Evolutionary conservation across 2,329 filamentous ascomycete species (phyloP).

Genomic region (Falciphora oryzae): DNA sequence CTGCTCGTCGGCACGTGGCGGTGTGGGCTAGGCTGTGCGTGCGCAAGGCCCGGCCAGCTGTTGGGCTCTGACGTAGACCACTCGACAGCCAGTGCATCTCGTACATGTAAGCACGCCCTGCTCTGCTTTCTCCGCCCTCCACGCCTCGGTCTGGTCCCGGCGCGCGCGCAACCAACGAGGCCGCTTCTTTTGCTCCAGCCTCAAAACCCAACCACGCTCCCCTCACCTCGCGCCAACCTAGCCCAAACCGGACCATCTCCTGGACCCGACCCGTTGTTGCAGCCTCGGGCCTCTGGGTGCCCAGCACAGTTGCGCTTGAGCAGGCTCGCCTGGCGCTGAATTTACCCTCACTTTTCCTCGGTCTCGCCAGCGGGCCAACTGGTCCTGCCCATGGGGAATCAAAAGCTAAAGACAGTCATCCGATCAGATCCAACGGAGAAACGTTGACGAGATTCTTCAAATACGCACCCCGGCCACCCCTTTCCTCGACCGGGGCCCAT

Average conservation of each 20-base stretch:
- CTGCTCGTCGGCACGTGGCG: neutral
- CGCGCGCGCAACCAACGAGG: neutral
- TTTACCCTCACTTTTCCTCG: neutral
- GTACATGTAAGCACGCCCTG: slow-evolving; percentile 1
- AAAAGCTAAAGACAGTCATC: neutral
- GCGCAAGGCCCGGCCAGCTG: neutral
- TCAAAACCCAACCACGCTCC: neutral
- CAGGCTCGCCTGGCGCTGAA: neutral
- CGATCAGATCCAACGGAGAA: neutral
- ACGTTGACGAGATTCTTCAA: neutral
- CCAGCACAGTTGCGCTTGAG: neutral
- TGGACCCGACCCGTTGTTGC: neutral
- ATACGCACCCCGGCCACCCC: neutral
- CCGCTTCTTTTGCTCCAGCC: neutral
- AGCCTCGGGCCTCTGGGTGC: neutral
- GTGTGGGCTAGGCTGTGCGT: neutral
- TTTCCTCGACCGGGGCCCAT: neutral
- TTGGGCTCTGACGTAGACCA: neutral
- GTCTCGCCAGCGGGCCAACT: neutral
- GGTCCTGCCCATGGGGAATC: too few species aligned
- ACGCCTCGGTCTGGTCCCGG: neutral
- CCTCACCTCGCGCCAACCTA: neutral
- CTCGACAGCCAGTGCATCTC: neutral
- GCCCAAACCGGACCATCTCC: neutral
- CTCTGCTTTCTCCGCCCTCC: neutral